Evolutionary conservation across 2,329 filamentous ascomycete species (phyloP).

Genomic region (Falciphora oryzae): DNA sequence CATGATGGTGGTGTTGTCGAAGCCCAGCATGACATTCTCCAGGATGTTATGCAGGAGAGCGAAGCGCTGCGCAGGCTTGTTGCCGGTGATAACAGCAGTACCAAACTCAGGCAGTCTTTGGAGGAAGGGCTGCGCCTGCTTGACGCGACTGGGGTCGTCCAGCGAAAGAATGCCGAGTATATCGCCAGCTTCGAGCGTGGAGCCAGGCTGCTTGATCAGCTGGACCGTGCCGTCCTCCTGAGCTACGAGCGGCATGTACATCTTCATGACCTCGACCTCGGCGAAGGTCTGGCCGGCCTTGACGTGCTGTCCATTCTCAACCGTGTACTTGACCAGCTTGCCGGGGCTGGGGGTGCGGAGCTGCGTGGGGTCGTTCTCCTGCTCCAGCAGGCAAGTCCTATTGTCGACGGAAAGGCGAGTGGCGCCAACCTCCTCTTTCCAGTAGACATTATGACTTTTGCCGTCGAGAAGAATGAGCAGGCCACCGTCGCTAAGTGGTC

Average conservation of each 20-base stretch:
- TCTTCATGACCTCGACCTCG: constrained; percentile 99
- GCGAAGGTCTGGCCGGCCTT: constrained; percentile 88
- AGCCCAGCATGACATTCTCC: constrained; percentile 83
- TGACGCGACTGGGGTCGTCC: constrained; percentile 92
- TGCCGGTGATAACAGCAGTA: constrained; percentile 78
- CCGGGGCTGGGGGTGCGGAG: constrained; percentile 90
- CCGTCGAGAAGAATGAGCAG: constrained; percentile 85
- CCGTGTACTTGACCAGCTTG: constrained; percentile 96
- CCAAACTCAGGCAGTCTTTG: constrained; percentile 86
- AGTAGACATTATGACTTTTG: constrained; percentile 97
- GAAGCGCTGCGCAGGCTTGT: constrained; percentile 88
- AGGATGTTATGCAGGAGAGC: constrained; percentile 70
- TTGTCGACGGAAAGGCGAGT: constrained; percentile 94
- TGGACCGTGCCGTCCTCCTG: constrained; percentile 95
- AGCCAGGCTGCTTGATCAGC: constrained; percentile 97
- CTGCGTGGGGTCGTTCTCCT: constrained; percentile 98
- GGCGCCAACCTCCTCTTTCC: constrained; percentile 97
- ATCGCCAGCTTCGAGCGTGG: constrained; percentile 95
- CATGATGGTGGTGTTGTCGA: constrained; percentile 98
- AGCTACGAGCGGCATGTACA: constrained; percentile 98
- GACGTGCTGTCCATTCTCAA: constrained; percentile 92
- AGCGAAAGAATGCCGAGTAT: constrained; percentile 96
- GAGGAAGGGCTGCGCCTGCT: constrained; percentile 91
- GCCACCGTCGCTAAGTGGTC: constrained; percentile 88
- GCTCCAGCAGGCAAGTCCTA: constrained; percentile 96